These are phyloP conservation scores for Saccharomycopsis fibuligera DNA, from an alignment of 805 yeast species.

Conservation along the genomic window DNA sequence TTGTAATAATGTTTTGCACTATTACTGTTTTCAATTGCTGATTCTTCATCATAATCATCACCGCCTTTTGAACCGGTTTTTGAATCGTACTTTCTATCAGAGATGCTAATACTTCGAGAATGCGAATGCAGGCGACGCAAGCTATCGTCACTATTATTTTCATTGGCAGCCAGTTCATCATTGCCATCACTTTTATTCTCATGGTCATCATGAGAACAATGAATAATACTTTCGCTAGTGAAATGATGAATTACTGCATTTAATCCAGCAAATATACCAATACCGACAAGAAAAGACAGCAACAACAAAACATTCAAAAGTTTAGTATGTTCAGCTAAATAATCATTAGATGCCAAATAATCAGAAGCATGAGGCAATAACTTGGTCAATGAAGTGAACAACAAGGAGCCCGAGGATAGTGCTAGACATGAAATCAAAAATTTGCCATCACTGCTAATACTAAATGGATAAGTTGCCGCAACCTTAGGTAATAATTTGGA, in stretches of 20 bases:
- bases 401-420: constrained; percentile 73
- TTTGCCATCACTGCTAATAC: constrained; percentile 49
- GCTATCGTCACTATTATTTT: neutral
- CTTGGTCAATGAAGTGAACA: constrained; percentile 70
- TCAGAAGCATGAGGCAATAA: constrained; percentile 62
- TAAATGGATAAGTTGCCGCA: constrained; percentile 37
- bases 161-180: too few relatives aligned
- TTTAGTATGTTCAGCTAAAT: constrained; percentile 23
- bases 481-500: constrained; percentile 35
- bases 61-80: neutral
- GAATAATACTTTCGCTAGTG: constrained; percentile 79
- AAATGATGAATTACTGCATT: constrained; percentile 63
- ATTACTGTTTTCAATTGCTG: neutral
- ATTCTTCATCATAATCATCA: neutral
- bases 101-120: neutral
- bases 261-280: constrained; percentile 48
- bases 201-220: constrained; percentile 69
- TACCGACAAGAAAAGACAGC: constrained; percentile 51
- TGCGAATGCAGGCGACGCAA: neutral
- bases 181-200: constrained; percentile 26
- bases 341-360: constrained; percentile 35
- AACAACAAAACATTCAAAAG: constrained; percentile 35
- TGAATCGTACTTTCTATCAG: neutral
- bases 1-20: neutral
- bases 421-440: constrained; percentile 73